These are phyloP conservation scores for Talaromyces liani DNA, from an alignment of 495 filamentous ascomycete genomes.

Conservation along the genomic window DNA sequence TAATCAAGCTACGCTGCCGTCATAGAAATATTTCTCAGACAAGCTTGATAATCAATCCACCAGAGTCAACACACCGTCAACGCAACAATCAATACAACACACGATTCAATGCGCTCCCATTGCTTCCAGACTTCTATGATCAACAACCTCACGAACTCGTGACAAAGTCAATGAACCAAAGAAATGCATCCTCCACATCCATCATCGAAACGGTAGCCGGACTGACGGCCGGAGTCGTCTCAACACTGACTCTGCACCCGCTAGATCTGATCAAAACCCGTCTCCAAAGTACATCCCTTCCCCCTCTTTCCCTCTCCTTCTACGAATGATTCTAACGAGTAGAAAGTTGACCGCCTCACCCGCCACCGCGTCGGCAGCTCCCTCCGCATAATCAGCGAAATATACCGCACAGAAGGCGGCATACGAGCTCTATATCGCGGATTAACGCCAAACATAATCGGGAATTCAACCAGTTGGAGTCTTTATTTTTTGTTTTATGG, in stretches of 20 bases:
- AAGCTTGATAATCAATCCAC: not conserved
- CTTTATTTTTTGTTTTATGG: conserved; percentile 79
- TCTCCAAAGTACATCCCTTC: conserved; percentile 60
- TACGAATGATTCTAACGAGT: not conserved
- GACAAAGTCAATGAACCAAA: conserved; percentile 35
- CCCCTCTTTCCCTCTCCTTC: not conserved
- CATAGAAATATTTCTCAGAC: not conserved
- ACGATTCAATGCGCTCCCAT: not conserved
- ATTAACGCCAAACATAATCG: conserved; percentile 79
- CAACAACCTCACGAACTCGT: not conserved
- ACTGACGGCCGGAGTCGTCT: conserved; percentile 77
- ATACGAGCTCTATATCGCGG: conserved; percentile 76
- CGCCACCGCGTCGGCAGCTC: conserved; percentile 45
- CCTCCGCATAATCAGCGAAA: conserved; percentile 44
- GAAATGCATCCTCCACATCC: conserved; percentile 58
- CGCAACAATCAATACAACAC: not conserved
- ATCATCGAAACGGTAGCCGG: conserved; percentile 85
- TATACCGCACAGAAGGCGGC: conserved; percentile 50
- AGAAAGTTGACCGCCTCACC: conserved; percentile 31
- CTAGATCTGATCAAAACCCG: conserved; percentile 94
- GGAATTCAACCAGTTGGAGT: conserved; percentile 86
- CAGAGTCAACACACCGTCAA: not conserved
- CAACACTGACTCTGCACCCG: conserved; percentile 65
- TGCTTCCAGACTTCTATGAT: not conserved
- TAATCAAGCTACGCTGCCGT: not conserved